Percentiles rank a stretch among this genome's conserved stretches.
phyloP scores from a whole-genome alignment of 345 rosid genomes.

The Corchorus olitorius region DNA sequence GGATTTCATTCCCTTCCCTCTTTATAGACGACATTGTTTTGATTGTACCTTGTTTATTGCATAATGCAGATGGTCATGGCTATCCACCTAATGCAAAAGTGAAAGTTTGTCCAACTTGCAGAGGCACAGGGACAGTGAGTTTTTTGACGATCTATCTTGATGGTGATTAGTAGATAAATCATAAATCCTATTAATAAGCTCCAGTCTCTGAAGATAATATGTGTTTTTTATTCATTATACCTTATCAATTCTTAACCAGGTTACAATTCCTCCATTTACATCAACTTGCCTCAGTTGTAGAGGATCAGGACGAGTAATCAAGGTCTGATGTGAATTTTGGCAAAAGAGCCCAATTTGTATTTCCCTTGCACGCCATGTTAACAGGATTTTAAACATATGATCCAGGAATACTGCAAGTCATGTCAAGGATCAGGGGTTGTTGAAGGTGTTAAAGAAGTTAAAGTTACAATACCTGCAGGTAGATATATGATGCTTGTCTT shows the following conservation, averaged over 20 bases:
- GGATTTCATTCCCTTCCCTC: background rate
- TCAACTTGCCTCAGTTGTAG: conserved; percentile 75
- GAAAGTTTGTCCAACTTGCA: conserved; percentile 70
- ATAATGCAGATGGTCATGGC: conserved; percentile 79
- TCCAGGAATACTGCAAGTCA: conserved; percentile 65
- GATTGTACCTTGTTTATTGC: conserved; percentile 23
- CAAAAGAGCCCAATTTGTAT: background rate
- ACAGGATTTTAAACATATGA: conserved; percentile 24
- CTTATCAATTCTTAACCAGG: conserved; percentile 45
- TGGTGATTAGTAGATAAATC: conserved; percentile 28
- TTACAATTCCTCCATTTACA: conserved; percentile 92
- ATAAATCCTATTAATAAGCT: conserved; percentile 14
- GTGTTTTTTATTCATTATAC: conserved; percentile 1
- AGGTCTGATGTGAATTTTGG: conserved; percentile 50
- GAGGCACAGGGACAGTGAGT: conserved; percentile 88
- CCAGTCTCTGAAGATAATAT: conserved; percentile 20
- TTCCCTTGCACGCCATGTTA: background rate
- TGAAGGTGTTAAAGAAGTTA: conserved; percentile 71
- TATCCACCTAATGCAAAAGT: conserved; percentile 59
- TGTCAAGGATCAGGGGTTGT: conserved; percentile 82
- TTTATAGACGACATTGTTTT: conserved; percentile 13
- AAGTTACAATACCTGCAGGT: conserved; percentile 82
- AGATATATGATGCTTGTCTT: conserved; percentile 31
- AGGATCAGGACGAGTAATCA: conserved; percentile 66
- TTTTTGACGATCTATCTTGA: conserved; percentile 25